Conservation (phyloP, 768 basidiomycete genomes). For the Clitopilus passeckerianus region DNA sequence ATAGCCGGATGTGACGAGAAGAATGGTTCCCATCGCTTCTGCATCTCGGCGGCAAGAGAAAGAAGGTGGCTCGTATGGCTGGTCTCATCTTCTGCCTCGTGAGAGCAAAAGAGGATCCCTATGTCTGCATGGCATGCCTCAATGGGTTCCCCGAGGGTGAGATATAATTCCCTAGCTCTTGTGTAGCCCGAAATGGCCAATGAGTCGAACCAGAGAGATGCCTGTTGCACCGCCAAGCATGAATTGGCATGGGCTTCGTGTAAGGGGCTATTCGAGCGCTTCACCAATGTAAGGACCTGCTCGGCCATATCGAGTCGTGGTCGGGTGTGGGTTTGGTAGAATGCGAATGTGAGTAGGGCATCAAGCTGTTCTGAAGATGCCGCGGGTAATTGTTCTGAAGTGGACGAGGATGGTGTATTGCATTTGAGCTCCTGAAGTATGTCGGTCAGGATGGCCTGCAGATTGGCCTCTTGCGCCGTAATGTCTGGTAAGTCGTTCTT, state of each 20-base stretch:
- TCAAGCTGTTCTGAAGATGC: conserved; percentile 3
- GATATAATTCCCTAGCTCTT: background rate
- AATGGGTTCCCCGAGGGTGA: background rate
- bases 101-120: background rate
- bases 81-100: background rate
- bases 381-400: background rate
- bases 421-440: background rate
- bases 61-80: background rate
- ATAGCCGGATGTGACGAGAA: background rate
- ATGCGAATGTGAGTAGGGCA: conserved; percentile 10
- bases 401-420: too few species aligned
- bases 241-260: background rate
- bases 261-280: background rate
- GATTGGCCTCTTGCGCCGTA: conserved; percentile 9
- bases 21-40: background rate
- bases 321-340: conserved; percentile 9
- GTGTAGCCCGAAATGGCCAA: background rate
- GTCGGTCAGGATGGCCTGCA: conserved; percentile 12
- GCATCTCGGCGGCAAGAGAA: background rate
- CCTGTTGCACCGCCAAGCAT: background rate
- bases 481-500: background rate
- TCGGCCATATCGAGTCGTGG: conserved; percentile 10
- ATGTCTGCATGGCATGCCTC: background rate
- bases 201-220: background rate
- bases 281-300: conserved; percentile 2